phyloP scores from a whole-genome alignment of 805 yeast species.

The Dipodascus geniculatus region DNA sequence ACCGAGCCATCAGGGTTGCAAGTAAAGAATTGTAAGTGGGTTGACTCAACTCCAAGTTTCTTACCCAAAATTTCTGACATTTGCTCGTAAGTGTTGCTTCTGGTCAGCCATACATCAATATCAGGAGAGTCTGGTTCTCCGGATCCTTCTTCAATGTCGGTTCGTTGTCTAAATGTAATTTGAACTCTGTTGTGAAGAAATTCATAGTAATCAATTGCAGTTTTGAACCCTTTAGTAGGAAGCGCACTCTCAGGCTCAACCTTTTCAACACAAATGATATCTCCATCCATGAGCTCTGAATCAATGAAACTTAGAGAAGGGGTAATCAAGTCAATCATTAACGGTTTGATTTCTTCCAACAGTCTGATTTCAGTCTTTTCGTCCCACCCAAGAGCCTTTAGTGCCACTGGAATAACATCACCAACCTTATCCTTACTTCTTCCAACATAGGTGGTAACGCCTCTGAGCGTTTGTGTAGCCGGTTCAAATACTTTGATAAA shows the following conservation, averaged over 20 bases:
- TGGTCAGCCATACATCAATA: slow-evolving; percentile 51
- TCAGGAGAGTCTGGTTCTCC: slow-evolving; percentile 12
- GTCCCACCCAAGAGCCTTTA: slow-evolving; percentile 19
- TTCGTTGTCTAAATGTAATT: slow-evolving; percentile 16
- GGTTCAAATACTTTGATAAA: slow-evolving; percentile 58
- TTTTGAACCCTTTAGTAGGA: slow-evolving; percentile 8
- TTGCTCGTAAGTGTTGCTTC: slow-evolving; percentile 43
- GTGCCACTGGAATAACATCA: slow-evolving; percentile 20
- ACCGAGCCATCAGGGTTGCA: slow-evolving; percentile 42
- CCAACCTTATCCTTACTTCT: slow-evolving; percentile 34
- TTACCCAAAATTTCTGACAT: slow-evolving; percentile 52
- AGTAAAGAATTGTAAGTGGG: slow-evolving; percentile 53
- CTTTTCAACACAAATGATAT: slow-evolving; percentile 26
- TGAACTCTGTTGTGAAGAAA: slow-evolving; percentile 22
- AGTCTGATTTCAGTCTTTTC: slow-evolving; percentile 18
- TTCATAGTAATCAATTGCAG: slow-evolving; percentile 22
- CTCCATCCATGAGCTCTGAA: slow-evolving; percentile 27
- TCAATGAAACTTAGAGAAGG: slow-evolving; percentile 18
- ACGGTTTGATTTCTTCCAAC: slow-evolving; percentile 26
- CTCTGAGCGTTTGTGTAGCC: slow-evolving; percentile 40
- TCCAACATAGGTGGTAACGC: slow-evolving; percentile 50
- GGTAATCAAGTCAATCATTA: slow-evolving; percentile 22
- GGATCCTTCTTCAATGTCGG: slow-evolving; percentile 15
- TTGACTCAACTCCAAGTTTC: slow-evolving; percentile 42
- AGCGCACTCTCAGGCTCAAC: slow-evolving; percentile 9